Evolutionary conservation across 495 filamentous ascomycete species (phyloP), one percentile per base, ranked within the genome.

Genomic region (Aspergillus incahuasiensis): DNA sequence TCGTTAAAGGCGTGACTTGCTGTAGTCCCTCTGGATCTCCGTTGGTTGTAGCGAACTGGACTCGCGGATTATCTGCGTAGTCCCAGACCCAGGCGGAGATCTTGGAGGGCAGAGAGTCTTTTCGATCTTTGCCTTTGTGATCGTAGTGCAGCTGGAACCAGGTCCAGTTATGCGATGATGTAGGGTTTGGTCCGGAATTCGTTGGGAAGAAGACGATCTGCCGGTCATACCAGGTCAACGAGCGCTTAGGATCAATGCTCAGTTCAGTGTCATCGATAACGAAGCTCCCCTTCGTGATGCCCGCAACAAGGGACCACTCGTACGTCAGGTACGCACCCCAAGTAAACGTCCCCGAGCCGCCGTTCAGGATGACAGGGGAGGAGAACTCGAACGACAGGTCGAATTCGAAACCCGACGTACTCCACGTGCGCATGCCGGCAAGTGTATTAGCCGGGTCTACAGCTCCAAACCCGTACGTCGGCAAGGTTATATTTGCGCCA

Each of bases 271-370:
- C 28, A 32, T 55, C 32, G 1, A 8, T 8, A 39, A 39, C 19
- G 5, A 55, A 39, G 16, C 5, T 19, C 1, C 52, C 52, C 2
- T 4, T 38, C 1, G 52, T 55, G 28, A 30, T 16, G 20, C 52
- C 52, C 5, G 25, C 52, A 15, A 43, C 41, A 42, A 55, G 45
- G 15, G 52, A 55, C 52, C 52, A 55, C 46, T 55, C 52, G n/a
- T 7, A 4, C 21, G 52, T 47, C 15, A 19, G 3, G n/a, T 35
- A 22, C n/a, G 12, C 2, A 18, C 52, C 52, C n/a, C 20, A 47
- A 4, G 28, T 16, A 32, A 55, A 55, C 0, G 16, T 11, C 11
- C 52, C 52, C 7, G 34, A 21, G 15, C 52, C 52, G 15, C 22
- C 42, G 19, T 55, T 55, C 13, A 55, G 20, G 24, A 55, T 18